Evolutionary conservation across 495 filamentous ascomycete species (phyloP).

Genomic region (Hypoxylon intermedium): DNA sequence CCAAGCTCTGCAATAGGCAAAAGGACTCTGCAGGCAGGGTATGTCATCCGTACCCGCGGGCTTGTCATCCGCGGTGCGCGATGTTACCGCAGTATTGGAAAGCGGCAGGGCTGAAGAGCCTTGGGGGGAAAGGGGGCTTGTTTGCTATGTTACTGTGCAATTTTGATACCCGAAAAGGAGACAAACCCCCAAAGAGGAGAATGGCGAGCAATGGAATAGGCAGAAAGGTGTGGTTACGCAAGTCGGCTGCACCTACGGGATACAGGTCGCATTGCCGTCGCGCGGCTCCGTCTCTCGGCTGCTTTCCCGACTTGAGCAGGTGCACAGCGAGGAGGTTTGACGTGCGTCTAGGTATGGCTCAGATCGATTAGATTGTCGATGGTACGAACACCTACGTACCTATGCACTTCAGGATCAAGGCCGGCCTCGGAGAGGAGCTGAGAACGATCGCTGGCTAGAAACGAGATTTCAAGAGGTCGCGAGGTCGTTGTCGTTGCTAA

Average conservation of each 20-base stretch:
- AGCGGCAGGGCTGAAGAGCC: constrained; percentile 23
- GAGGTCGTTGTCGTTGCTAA: constrained; percentile 8
- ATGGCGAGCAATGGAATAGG: not conserved
- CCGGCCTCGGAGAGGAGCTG: constrained; percentile 24
- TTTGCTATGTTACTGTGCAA: too few species aligned
- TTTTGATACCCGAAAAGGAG: constrained; percentile 1
- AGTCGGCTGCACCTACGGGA: constrained; percentile 32
- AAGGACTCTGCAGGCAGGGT: constrained; percentile 12
- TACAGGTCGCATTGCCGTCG: constrained; percentile 8
- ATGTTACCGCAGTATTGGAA: constrained; percentile 16
- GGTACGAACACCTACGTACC: too few species aligned
- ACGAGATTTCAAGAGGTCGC: not conserved
- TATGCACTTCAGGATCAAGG: too few species aligned
- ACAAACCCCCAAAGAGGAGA: not conserved
- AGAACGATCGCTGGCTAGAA: constrained; percentile 1
- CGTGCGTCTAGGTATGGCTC: too few species aligned
- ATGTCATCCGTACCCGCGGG: constrained; percentile 6
- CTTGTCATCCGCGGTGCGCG: constrained; percentile 9
- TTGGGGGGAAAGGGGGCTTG: not conserved
- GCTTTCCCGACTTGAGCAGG: constrained; percentile 30
- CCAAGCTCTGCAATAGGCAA: not conserved
- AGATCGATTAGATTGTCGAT: constrained; percentile 38
- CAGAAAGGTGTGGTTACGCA: constrained; percentile 25
- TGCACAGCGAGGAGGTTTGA: too few species aligned
- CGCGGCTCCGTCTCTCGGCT: constrained; percentile 33